Conservation (phyloP, 1,284 basidiomycete genomes). For the Marasmius sp. region DNA sequence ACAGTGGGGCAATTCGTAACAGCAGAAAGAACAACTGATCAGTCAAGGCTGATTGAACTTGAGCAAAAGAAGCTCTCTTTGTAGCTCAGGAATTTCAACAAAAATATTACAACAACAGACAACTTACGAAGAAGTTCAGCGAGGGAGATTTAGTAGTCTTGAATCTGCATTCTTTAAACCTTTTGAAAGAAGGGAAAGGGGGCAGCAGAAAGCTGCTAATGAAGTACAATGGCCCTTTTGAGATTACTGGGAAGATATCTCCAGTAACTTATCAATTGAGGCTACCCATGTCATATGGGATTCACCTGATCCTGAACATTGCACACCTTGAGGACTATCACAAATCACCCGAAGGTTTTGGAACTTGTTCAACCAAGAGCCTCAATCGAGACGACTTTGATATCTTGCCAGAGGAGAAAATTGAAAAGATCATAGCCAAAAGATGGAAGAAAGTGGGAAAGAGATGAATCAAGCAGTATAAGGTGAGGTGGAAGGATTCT, state of each 20-base stretch:
- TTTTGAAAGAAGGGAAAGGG: conserved; percentile 17
- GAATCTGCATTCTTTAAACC: conserved; percentile 20
- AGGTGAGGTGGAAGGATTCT: conserved; percentile 11
- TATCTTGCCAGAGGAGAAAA: conserved; percentile 8
- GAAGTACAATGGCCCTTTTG: conserved; percentile 12
- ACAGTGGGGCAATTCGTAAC: conserved; percentile 12
- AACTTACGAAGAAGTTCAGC: conserved; percentile 18
- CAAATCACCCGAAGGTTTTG: conserved; percentile 2
- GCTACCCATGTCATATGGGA: conserved; percentile 4
- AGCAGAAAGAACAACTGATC: conserved; percentile 16
- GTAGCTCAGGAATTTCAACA: conserved; percentile 21
- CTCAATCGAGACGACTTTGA: conserved; percentile 13
- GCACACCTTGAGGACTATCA: conserved; percentile 8
- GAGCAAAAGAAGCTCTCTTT: conserved; percentile 22
- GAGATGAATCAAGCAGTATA: conserved; percentile 12
- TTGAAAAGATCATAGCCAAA: conserved; percentile 14
- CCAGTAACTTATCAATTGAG: conserved; percentile 9
- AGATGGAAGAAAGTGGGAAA: conserved; percentile 9
- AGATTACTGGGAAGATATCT: conserved; percentile 7
- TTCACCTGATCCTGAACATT: conserved; percentile 8
- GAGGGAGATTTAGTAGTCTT: conserved; percentile 24
- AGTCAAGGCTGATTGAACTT: conserved; percentile 16
- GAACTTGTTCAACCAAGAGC: background rate
- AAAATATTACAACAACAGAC: conserved; percentile 21
- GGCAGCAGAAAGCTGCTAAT: conserved; percentile 9